phyloP scores from a whole-genome alignment of 2,329 filamentous ascomycete species.

The Phialocephala subalpina region DNA sequence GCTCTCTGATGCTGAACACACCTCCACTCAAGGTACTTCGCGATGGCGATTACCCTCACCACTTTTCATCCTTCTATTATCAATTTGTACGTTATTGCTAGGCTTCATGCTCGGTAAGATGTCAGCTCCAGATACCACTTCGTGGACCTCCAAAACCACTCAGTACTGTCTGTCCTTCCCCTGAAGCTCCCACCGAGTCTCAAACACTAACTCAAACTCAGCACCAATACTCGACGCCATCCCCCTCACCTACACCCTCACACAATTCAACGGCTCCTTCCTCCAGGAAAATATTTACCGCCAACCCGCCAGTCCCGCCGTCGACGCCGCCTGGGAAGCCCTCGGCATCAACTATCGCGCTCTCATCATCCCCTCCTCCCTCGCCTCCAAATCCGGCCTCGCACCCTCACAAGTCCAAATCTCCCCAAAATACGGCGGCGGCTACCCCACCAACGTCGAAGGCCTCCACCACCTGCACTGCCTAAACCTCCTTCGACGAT shows the following conservation, averaged over 20 bases:
- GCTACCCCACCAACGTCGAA: slow-evolving; percentile 57
- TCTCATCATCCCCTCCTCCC: background rate
- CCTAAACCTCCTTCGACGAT: slow-evolving; percentile 60
- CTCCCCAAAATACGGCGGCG: slow-evolving; percentile 58
- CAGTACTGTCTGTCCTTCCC: slow-evolving; percentile 1
- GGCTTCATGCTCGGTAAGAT: background rate
- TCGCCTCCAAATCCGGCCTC: slow-evolving; percentile 51
- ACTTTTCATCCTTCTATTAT: background rate
- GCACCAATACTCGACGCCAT: slow-evolving; percentile 12
- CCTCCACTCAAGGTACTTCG: background rate
- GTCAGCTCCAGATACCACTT: background rate
- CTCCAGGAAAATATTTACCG: slow-evolving; percentile 58
- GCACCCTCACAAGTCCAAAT: slow-evolving; percentile 58
- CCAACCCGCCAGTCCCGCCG: slow-evolving; percentile 52
- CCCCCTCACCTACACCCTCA: slow-evolving; percentile 12
- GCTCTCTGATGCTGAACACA: background rate
- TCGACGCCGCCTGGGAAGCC: slow-evolving; percentile 59
- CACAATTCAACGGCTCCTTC: slow-evolving; percentile 59
- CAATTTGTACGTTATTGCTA: background rate
- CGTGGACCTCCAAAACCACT: background rate
- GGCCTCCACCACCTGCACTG: slow-evolving; percentile 59
- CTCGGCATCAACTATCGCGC: slow-evolving; percentile 48
- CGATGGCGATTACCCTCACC: background rate
- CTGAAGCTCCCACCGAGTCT: background rate
- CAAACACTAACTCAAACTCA: background rate